Base-by-base conservation (phyloP, 805 yeast species). In the Teunomyces panamensis region DNA sequence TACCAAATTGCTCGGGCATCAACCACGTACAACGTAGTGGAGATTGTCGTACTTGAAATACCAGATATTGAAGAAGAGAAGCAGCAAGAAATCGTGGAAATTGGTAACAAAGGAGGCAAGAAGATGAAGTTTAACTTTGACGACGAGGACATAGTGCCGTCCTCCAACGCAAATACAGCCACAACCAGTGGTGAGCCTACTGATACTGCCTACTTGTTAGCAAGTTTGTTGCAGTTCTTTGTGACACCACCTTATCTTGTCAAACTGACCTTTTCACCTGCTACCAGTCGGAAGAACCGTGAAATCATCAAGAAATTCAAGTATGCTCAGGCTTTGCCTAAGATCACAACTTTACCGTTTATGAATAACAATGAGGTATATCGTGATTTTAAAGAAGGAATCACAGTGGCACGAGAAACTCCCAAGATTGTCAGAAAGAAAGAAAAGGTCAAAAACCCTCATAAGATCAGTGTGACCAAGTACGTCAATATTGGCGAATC, bases 201-300 rank as follows among this genome's bases (percentile, higher is more conserved):
- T 43, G 71, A 57, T 49, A 71, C 73, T 32, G 68, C 84, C 0
- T 64, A 83, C 60, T 58, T 83, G 6, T 74, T 89, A 46, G 90
- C 92, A 1, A 72, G 84, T 1, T 70, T 90, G 34, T 68, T 90
- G 48, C 96, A 89, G 60, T 89, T 71, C 60, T 88, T 88, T 58
- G 81, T 89, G 11, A 89, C 96, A 0, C 96, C 97, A 1, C 86
- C 89, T 43, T 88, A 90, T 59, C 71, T 90, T 37, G 78, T 83
- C 14, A 83, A 84, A 50, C 66, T 83, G 2, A 74, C 85, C 4
- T 88, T 89, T 69, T 59, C 60, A 30, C 43, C 49, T 3, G 30
- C 32, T 16, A 27, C 32, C n/a, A 32, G 42, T 39, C 39, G 46
- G 11, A 45, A 43, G 10, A 73, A 77, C 51, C 57, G 56, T 67